These are phyloP conservation scores for Coccomyxa subellipsoidea DNA, from an alignment of 163 green algal genomes.

Conservation along the genomic window DNA sequence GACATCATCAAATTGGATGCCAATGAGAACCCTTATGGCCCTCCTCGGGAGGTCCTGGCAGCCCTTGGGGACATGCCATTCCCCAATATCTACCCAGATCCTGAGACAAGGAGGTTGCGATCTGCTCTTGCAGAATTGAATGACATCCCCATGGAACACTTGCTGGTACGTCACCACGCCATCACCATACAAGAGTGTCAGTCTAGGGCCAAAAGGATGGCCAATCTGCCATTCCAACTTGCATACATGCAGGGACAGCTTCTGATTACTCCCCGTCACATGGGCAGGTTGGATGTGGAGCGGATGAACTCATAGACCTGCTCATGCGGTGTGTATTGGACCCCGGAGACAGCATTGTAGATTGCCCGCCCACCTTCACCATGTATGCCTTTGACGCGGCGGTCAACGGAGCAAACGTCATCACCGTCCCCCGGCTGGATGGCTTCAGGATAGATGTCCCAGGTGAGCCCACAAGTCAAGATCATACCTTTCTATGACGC, in stretches of 20 bases:
- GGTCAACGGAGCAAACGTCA: slow-evolving; percentile 81
- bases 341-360: slow-evolving; percentile 89
- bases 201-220: too few species aligned
- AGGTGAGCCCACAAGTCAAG: too few species aligned
- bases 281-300: slow-evolving; percentile 88
- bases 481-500: too few species aligned
- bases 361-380: slow-evolving; percentile 96
- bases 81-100: slow-evolving; percentile 98
- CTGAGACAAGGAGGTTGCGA: slow-evolving; percentile 81
- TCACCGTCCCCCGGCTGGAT: slow-evolving; percentile 78
- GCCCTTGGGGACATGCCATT: slow-evolving; percentile 88
- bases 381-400: slow-evolving; percentile 98
- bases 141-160: slow-evolving; percentile 77
- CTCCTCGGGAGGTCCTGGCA: slow-evolving; percentile 85
- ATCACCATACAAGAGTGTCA: not conserved
- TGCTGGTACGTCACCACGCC: slow-evolving; percentile 71
- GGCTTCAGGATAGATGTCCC: slow-evolving; percentile 89
- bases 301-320: slow-evolving; percentile 98
- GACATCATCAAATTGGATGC: slow-evolving; percentile 99
- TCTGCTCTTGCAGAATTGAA: slow-evolving; percentile 69
- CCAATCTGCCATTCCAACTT: too few species aligned
- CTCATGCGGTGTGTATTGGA: slow-evolving; percentile 95
- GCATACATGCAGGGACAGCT: too few species aligned
- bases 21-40: slow-evolving; percentile 99
- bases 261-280: not conserved